phyloP scores from a whole-genome alignment of 139 green algal genomes.

The Auxenochlorella protothecoides region DNA sequence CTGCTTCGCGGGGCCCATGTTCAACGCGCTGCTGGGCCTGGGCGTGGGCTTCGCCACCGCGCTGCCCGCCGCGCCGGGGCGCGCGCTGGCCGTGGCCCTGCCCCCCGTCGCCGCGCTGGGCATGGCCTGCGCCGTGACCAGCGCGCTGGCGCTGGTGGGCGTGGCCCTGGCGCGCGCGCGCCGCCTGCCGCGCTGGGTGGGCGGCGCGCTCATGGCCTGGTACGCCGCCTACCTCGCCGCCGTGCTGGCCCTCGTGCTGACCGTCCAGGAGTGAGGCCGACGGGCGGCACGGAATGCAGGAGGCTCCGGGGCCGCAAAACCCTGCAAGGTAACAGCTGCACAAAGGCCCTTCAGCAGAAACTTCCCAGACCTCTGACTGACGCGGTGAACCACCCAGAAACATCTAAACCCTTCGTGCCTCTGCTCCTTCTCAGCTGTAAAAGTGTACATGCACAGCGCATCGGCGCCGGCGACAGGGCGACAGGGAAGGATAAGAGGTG shows the following conservation, averaged over 20 bases:
- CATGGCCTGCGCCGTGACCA: slow-evolving; percentile 41
- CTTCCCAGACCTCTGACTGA: too few species aligned
- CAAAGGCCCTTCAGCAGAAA: too few species aligned
- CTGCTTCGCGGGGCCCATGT: slow-evolving; percentile 82
- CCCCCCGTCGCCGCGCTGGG: slow-evolving; percentile 47
- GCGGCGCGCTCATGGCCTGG: slow-evolving; percentile 51
- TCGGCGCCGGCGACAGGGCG: too few species aligned
- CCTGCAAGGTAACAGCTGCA: too few species aligned
- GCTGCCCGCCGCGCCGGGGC: slow-evolving; percentile 1
- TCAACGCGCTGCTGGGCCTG: slow-evolving; percentile 78
- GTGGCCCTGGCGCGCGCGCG: slow-evolving; percentile 33
- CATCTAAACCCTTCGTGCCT: too few species aligned
- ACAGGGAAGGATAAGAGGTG: too few species aligned
- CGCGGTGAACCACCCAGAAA: too few species aligned
- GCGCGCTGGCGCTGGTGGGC: slow-evolving; percentile 40
- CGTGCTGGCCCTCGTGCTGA: slow-evolving; percentile 5
- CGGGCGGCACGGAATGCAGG: too few species aligned
- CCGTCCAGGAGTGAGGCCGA: too few species aligned
- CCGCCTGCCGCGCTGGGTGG: slow-evolving; percentile 47
- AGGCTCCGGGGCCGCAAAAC: too few species aligned
- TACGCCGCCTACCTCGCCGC: slow-evolving; percentile 54
- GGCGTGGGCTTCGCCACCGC: slow-evolving; percentile 17
- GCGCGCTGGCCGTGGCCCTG: slow-evolving; percentile 25
- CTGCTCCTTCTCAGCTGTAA: too few species aligned
- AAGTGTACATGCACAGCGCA: too few species aligned